These are phyloP conservation scores for Harringtonia aguacate DNA, from an alignment of 2,329 filamentous ascomycete genomes.

Conservation along the genomic window DNA sequence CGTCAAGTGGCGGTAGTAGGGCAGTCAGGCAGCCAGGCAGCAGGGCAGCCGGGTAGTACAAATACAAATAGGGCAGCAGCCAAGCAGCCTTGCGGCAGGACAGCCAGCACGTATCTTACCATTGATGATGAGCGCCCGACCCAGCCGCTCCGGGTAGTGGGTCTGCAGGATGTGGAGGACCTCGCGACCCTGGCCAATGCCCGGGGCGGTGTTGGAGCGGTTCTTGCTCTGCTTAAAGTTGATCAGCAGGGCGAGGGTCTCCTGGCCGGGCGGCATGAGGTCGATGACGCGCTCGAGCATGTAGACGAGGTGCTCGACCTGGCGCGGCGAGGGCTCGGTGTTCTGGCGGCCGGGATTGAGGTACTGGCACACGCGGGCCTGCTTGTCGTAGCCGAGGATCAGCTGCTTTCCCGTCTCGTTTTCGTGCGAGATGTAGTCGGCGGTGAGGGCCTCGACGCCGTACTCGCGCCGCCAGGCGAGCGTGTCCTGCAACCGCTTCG, in stretches of 20 bases:
- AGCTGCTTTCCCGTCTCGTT: conserved; percentile 97
- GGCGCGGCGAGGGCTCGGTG: conserved; percentile 73
- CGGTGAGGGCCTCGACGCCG: conserved; percentile 65
- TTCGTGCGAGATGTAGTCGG: conserved; percentile 84
- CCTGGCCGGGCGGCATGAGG: conserved; percentile 76
- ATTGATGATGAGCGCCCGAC: conserved; percentile 81
- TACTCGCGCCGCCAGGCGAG: conserved; percentile 87
- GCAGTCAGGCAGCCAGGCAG: too few relatives aligned
- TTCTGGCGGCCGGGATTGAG: conserved; percentile 86
- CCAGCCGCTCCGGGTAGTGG: conserved; percentile 89
- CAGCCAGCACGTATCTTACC: conserved; percentile 44
- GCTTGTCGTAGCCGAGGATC: conserved; percentile 75
- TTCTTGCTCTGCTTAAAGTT: conserved; percentile 78
- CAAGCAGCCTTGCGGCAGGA: too few relatives aligned
- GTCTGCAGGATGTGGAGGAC: conserved; percentile 87
- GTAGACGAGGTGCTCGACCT: conserved; percentile 89
- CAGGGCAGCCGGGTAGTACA: too few relatives aligned
- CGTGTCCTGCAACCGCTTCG: conserved; percentile 70
- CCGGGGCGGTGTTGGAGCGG: conserved; percentile 62
- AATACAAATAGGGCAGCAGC: neutral
- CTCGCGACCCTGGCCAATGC: conserved; percentile 65
- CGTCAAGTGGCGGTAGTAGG: too few relatives aligned
- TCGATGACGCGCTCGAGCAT: conserved; percentile 90
- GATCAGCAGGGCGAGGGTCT: conserved; percentile 77
- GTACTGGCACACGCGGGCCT: conserved; percentile 81